Conservation (phyloP, 257 asterid genomes). For the Verbascum thapsus region DNA sequence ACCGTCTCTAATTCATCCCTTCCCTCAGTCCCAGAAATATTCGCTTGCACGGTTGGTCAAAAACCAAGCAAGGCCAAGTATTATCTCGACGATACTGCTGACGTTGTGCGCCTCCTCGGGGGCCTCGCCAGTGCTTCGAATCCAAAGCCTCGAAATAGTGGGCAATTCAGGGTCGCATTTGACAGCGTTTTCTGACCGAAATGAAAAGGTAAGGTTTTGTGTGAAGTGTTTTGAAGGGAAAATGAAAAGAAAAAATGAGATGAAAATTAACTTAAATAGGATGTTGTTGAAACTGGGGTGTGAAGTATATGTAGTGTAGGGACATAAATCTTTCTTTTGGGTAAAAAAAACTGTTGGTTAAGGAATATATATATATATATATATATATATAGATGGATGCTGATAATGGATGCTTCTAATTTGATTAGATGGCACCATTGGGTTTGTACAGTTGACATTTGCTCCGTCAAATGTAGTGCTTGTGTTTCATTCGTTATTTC, state of each 20-base stretch:
- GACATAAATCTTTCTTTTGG: conserved; percentile 20
- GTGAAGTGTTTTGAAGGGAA: conserved; percentile 27
- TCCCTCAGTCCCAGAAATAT: conserved; percentile 60
- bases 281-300: conserved; percentile 33
- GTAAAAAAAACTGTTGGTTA: conserved; percentile 30
- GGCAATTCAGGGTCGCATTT: conserved; percentile 59
- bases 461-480: conserved; percentile 34
- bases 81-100: conserved; percentile 77
- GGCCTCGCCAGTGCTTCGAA: conserved; percentile 66
- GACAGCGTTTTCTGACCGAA: conserved; percentile 44
- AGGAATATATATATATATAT: too few species aligned
- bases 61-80: conserved; percentile 96
- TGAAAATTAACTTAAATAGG: conserved; percentile 41
- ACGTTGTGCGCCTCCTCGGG: conserved; percentile 67
- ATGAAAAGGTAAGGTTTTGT: conserved; percentile 19
- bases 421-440: conserved; percentile 37
- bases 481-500: conserved; percentile 25
- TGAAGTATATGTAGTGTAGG: conserved; percentile 30
- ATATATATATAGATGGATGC: conserved; percentile 20
- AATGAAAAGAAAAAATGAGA: conserved; percentile 18
- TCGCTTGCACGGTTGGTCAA: conserved; percentile 93
- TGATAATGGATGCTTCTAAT: conserved; percentile 40
- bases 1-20: conserved; percentile 44
- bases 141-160: conserved; percentile 55
- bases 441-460: conserved; percentile 54